Evolutionary conservation across 345 rosid species (phyloP).

Genomic region (Citrus sp.): DNA sequence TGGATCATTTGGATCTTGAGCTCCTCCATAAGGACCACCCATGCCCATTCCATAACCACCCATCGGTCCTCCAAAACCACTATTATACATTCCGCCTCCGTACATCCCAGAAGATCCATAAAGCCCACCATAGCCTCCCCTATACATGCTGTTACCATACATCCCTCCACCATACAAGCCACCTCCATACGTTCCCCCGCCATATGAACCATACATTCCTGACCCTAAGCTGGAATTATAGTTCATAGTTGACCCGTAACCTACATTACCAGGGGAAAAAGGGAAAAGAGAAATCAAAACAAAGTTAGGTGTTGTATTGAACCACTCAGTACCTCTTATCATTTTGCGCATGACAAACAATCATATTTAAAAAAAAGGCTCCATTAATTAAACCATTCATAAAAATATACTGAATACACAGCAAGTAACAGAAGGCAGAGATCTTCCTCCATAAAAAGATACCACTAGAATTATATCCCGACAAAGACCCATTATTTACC

Average conservation of each 20-base stretch:
- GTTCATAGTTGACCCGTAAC: conserved; percentile 63
- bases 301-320: background rate
- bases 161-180: conserved; percentile 61
- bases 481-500: conserved; percentile 22
- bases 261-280: conserved; percentile 30
- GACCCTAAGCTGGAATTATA: conserved; percentile 68
- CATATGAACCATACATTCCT: conserved; percentile 50
- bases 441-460: background rate
- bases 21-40: conserved; percentile 73
- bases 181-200: conserved; percentile 43
- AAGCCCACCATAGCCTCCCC: conserved; percentile 84
- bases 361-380: background rate
- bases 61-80: conserved; percentile 71
- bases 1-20: conserved; percentile 89
- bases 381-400: background rate
- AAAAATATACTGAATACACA: background rate
- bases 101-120: conserved; percentile 66
- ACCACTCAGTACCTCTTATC: background rate
- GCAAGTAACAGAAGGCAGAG: background rate
- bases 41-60: conserved; percentile 93
- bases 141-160: conserved; percentile 66
- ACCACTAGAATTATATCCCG: background rate
- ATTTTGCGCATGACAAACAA: conserved; percentile 1
- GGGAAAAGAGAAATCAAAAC: background rate
- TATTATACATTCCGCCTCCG: conserved; percentile 41